Conservation (phyloP, 225 moss, liverwort and hornwort genomes). For the Pseudoscleropodium purum region DNA sequence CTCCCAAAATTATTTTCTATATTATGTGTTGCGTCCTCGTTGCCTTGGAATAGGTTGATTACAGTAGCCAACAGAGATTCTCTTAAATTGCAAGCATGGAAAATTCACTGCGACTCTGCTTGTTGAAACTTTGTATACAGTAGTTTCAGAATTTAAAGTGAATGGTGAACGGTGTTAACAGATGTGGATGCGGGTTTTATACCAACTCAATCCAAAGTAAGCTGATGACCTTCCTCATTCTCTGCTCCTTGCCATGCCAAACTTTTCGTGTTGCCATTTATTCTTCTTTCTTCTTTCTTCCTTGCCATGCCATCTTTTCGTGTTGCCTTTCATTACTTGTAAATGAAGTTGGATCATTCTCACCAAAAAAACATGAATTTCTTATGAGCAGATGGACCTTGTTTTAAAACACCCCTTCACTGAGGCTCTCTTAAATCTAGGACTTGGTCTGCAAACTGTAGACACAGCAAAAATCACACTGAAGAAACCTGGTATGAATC, state of each 20-base stretch:
- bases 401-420: constrained; percentile 32
- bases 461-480: constrained; percentile 12
- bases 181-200: constrained; percentile 43
- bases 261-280: not conserved
- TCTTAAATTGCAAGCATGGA: not conserved
- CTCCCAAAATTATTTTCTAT: not conserved
- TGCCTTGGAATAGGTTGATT: not conserved
- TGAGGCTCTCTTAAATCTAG: constrained; percentile 27
- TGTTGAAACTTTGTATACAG: not conserved
- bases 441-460: constrained; percentile 21
- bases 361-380: not conserved
- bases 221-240: not conserved
- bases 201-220: constrained; percentile 40
- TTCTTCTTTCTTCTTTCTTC: not conserved
- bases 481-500: constrained; percentile 18
- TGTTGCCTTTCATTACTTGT: not conserved
- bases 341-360: not conserved
- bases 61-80: not conserved
- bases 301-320: not conserved
- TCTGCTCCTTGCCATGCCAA: not conserved
- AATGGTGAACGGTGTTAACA: not conserved
- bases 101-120: not conserved
- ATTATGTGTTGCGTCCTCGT: not conserved
- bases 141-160: not conserved
- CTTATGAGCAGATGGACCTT: constrained; percentile 38